Conservation (phyloP, 768 basidiomycete species). For the Rhodocollybia butyracea region DNA sequence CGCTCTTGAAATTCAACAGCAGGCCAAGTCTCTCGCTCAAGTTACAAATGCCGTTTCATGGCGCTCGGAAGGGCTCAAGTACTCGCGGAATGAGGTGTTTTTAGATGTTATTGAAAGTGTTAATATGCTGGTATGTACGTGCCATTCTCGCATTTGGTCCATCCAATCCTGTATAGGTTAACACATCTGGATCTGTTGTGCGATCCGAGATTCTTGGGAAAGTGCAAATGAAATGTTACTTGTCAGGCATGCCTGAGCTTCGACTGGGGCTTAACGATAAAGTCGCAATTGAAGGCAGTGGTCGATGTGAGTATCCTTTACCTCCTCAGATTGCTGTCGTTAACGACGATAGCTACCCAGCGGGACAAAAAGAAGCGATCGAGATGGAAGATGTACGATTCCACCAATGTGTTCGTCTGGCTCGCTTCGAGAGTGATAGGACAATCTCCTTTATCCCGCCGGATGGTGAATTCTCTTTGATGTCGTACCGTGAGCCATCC, state of each 20-base stretch:
- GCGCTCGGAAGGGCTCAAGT: constrained; percentile 95
- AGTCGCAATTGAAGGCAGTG: constrained; percentile 98
- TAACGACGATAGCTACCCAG: too few species aligned
- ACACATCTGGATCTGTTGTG: constrained; percentile 94
- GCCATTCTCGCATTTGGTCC: background rate
- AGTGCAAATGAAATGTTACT: constrained; percentile 99
- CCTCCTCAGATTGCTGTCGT: too few species aligned
- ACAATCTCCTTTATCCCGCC: constrained; percentile 99
- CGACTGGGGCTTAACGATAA: constrained; percentile 96
- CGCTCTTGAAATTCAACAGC: constrained; percentile 91
- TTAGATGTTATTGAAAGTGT: constrained; percentile 97
- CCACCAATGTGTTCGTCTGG: constrained; percentile 97
- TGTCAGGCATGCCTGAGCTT: constrained; percentile 98
- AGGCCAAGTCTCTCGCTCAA: constrained; percentile 90
- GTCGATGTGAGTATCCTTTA: constrained; percentile 62
- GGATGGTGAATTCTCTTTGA: constrained; percentile 79
- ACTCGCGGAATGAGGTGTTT: constrained; percentile 99
- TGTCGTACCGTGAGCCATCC: background rate
- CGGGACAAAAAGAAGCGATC: constrained; percentile 93
- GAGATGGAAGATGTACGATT: constrained; percentile 99
- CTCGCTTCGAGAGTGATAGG: constrained; percentile 97
- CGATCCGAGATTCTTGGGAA: constrained; percentile 96
- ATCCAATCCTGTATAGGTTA: constrained; percentile 55
- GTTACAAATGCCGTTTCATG: constrained; percentile 99
- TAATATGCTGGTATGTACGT: constrained; percentile 78